Conservation (phyloP, 108 stramenopile genomes). For the Skeletonema costatum region DNA sequence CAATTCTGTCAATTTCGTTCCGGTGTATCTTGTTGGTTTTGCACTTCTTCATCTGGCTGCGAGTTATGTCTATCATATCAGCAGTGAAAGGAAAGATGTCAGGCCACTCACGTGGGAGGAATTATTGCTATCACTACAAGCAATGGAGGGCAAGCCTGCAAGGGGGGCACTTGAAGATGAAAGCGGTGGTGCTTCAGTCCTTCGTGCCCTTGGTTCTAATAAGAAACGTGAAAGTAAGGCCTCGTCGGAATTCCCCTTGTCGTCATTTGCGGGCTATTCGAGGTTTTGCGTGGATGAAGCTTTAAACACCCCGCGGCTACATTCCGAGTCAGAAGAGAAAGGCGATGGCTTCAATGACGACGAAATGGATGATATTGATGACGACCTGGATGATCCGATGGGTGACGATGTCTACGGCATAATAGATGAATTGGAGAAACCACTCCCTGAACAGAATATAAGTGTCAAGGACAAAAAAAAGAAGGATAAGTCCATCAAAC, state of each 20-base stretch:
- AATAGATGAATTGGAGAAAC: conserved; percentile 14
- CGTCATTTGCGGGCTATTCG: not conserved
- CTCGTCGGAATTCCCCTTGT: not conserved
- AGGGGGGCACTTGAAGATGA: not conserved
- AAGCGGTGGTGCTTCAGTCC: not conserved
- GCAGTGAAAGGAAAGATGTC: conserved; percentile 54
- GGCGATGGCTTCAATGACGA: not conserved
- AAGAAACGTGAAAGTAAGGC: not conserved
- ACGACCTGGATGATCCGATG: not conserved
- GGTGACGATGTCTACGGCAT: no score
- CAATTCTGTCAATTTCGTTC: conserved; percentile 42
- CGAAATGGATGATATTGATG: not conserved
- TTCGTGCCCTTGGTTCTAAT: not conserved
- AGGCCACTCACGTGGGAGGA: conserved; percentile 50
- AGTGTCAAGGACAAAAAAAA: conserved; percentile 14
- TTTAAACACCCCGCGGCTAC: not conserved
- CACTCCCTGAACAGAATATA: conserved; percentile 46
- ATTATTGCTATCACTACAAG: conserved; percentile 11
- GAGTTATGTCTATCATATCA: conserved; percentile 52
- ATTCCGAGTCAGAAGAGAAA: not conserved
- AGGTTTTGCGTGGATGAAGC: not conserved
- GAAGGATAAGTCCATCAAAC: conserved; percentile 31
- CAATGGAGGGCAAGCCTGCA: not conserved
- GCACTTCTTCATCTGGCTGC: conserved; percentile 42
- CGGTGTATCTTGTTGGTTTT: conserved; percentile 49